Percentiles rank a stretch among this genome's conserved stretches.
Conservation (phyloP, 768 basidiomycete genomes). For the Tulasnella sp. region DNA sequence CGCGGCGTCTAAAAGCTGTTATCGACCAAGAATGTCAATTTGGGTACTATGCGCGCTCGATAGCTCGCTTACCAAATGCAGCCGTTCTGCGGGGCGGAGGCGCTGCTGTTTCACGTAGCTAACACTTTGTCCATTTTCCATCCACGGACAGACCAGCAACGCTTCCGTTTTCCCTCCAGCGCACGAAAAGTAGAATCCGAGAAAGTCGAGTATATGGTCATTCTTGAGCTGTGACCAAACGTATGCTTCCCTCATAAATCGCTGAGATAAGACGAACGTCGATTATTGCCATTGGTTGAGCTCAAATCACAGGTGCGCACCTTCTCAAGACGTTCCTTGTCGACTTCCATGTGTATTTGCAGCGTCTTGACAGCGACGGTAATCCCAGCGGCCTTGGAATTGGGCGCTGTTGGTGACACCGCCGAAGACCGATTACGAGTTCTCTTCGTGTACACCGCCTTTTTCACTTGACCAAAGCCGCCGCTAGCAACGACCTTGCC, state of each 20-base stretch:
- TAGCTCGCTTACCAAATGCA: background rate
- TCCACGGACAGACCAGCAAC: background rate
- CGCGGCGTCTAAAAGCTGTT: slow-evolving; percentile 2
- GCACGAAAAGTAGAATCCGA: background rate
- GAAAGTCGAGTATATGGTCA: background rate
- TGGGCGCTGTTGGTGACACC: background rate
- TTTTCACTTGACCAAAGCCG: background rate
- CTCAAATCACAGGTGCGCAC: background rate
- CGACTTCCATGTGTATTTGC: background rate
- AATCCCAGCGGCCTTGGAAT: background rate
- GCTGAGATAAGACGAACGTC: background rate
- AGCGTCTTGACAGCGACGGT: slow-evolving; percentile 8
- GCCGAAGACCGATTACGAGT: background rate
- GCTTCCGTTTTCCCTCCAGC: background rate
- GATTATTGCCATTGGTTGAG: background rate
- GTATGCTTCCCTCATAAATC: background rate
- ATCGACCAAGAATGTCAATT: background rate
- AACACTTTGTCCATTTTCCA: background rate
- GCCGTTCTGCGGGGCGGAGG: background rate
- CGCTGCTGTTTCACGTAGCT: background rate
- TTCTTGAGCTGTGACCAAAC: slow-evolving; percentile 12
- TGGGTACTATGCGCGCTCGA: background rate
- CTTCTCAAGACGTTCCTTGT: background rate
- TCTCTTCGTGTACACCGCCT: background rate
- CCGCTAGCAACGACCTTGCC: background rate